Conservation (phyloP, 371 early-diverging fungal genomes). For the Mortierella sp. region DNA sequence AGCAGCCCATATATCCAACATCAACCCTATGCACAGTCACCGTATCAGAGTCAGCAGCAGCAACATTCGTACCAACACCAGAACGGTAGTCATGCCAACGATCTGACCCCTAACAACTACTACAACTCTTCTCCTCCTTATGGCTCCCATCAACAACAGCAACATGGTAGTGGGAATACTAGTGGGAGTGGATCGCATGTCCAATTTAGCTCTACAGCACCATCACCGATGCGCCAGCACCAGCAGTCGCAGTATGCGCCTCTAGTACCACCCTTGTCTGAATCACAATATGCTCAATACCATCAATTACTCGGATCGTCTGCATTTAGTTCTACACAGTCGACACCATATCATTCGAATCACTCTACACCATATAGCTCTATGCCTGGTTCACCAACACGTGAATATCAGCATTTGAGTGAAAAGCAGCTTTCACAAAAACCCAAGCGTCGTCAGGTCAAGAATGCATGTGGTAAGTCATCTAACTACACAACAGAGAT, state of each 20-base stretch:
- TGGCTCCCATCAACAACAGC: conserved; percentile 27
- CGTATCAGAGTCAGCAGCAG: conserved; percentile 17
- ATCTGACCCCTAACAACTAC: conserved; percentile 20
- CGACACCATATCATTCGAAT: conserved; percentile 54
- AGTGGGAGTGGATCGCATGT: conserved; percentile 22
- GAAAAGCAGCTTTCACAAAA: conserved; percentile 27
- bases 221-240: conserved; percentile 47
- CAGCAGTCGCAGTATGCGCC: conserved; percentile 41
- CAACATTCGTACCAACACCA: conserved; percentile 20
- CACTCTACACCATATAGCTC: conserved; percentile 58
- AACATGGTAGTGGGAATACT: conserved; percentile 12
- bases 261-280: conserved; percentile 46
- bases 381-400: conserved; percentile 50
- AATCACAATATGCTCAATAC: conserved; percentile 50
- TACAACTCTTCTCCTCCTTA: conserved; percentile 35
- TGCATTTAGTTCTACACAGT: conserved; percentile 45
- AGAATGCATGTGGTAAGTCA: conserved; percentile 83
- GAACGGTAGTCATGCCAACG: conserved; percentile 11
- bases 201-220: conserved; percentile 41
- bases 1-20: conserved; percentile 23
- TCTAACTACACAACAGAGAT: conserved; percentile 10
- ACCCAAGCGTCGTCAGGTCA: conserved; percentile 79
- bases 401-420: conserved; percentile 37
- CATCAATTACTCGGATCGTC: conserved; percentile 49
- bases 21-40: conserved; percentile 17